phyloP scores from a whole-genome alignment of 2,329 filamentous ascomycete species.

The Clonostachys byssicola region DNA sequence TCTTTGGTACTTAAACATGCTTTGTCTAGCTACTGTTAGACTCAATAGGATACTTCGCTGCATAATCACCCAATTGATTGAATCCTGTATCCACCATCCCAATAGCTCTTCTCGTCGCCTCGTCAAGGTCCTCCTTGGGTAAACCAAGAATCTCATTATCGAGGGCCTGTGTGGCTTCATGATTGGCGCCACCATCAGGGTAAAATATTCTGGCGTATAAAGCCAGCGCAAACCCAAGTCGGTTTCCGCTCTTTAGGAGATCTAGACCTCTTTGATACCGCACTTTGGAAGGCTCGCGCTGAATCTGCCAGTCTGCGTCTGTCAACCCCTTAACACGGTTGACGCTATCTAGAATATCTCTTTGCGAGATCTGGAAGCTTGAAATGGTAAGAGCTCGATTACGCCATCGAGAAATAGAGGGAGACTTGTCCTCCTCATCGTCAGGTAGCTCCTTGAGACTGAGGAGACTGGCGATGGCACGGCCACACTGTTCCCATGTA shows the following conservation, averaged over 20 bases:
- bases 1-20: no score
- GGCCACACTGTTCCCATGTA: slow-evolving; percentile 55
- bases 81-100: slow-evolving; percentile 19
- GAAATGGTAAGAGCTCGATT: slow-evolving; percentile 47
- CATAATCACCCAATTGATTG: no score
- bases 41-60: no score
- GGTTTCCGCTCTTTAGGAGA: neutral
- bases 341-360: slow-evolving; percentile 59
- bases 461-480: slow-evolving; percentile 45
- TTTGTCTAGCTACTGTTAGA: no score
- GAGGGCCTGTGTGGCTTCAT: slow-evolving; percentile 21
- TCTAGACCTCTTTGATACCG: neutral
- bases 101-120: slow-evolving; percentile 44
- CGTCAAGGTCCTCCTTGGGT: slow-evolving; percentile 54
- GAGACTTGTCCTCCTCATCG: slow-evolving; percentile 23
- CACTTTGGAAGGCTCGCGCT: slow-evolving; percentile 30
- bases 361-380: slow-evolving; percentile 56
- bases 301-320: slow-evolving; percentile 58
- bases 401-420: slow-evolving; percentile 27
- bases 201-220: slow-evolving; percentile 56
- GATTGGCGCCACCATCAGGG: slow-evolving; percentile 23
- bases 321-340: slow-evolving; percentile 52
- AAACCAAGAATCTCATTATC: slow-evolving; percentile 53
- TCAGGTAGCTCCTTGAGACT: slow-evolving; percentile 39
- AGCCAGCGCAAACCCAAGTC: neutral